Evolutionary conservation across 352 stramenopile species (phyloP), one percentile per base, ranked within the genome.

Genomic region (Phytopythium delawarense): DNA sequence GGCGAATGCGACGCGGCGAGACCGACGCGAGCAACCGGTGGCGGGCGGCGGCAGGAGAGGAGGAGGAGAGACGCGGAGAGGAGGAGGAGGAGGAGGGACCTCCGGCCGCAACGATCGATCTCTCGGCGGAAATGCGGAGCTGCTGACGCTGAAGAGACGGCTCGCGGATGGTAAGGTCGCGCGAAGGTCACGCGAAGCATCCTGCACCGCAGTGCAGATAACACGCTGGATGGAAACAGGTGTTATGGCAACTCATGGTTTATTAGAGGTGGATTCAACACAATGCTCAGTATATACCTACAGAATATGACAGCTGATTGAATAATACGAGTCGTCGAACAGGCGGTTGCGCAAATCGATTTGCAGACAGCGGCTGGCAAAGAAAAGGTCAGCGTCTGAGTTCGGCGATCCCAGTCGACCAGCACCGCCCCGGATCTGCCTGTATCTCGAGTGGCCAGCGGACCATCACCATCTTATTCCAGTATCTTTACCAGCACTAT

Each of bases 1-100:
- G 57, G 57, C 20, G 57, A 62, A 50, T 56, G 57, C 48, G 44
- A n/a, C 57, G 57, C 53, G 32, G 18, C 30, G 9, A 18, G 2
- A 18, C 9, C 45, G 5, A 13, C 28, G 28, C 28, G 28, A 32
- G 35, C 35, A 51, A 51, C 45, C 5, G 45, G 25, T 20, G 45
- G 45, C 25, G 49, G 25, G 49, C 25, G 25, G 49, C 25, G 32
- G 16, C 51, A 45, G 51, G 18, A 23, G 20, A 21, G 49, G 5
- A n/a, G 16, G 51, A 42, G 49, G 25, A 56, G 49, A 15, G 35
- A 45, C 44, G 44, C 11, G 21, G 46, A 45, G 39, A 45, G 28
- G 35, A 40, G 35, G 35, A 40, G 35, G 35, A 20, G 6, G 7
- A 21, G 21, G 44, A 30, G 44, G n/a, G 20, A 28, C 7, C 45